These are phyloP conservation scores for Rutstroemia sp. DNA, from an alignment of 2,329 filamentous ascomycete genomes.

Conservation along the genomic window DNA sequence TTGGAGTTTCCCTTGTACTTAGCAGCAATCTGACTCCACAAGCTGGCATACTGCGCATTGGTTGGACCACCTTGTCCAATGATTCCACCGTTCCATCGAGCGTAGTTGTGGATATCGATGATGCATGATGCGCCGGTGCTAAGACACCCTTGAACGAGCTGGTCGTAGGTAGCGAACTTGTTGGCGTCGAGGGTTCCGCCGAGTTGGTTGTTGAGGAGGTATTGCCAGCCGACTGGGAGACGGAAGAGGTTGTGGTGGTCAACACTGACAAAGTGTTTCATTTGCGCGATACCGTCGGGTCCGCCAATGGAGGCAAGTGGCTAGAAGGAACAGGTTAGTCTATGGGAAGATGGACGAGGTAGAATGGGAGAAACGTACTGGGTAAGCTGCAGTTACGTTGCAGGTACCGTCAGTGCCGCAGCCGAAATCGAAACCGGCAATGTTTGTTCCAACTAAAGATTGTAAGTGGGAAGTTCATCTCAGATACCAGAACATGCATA, in stretches of 20 bases:
- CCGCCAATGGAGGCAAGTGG: conserved; percentile 29
- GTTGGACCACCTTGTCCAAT: conserved; percentile 59
- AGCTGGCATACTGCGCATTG: conserved; percentile 45
- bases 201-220: conserved; percentile 45
- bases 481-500: background rate
- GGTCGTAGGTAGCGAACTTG: conserved; percentile 46
- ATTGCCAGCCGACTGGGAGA: conserved; percentile 53
- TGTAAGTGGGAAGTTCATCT: background rate
- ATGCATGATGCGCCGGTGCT: conserved; percentile 50
- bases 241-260: conserved; percentile 41
- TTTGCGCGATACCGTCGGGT: conserved; percentile 27
- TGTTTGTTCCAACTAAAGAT: conserved; percentile 21
- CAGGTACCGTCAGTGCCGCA: conserved; percentile 35
- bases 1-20: conserved; percentile 48
- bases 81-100: conserved; percentile 53
- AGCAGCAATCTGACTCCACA: conserved; percentile 52
- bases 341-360: background rate
- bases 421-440: conserved; percentile 41
- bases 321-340: background rate
- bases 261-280: conserved; percentile 33
- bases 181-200: conserved; percentile 40
- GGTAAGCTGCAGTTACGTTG: conserved; percentile 24
- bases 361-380: conserved; percentile 9
- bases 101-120: conserved; percentile 52
- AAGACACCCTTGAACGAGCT: conserved; percentile 49